These are phyloP conservation scores for Epichloe bromicola DNA, from an alignment of 2,329 filamentous ascomycete genomes.

Conservation along the genomic window DNA sequence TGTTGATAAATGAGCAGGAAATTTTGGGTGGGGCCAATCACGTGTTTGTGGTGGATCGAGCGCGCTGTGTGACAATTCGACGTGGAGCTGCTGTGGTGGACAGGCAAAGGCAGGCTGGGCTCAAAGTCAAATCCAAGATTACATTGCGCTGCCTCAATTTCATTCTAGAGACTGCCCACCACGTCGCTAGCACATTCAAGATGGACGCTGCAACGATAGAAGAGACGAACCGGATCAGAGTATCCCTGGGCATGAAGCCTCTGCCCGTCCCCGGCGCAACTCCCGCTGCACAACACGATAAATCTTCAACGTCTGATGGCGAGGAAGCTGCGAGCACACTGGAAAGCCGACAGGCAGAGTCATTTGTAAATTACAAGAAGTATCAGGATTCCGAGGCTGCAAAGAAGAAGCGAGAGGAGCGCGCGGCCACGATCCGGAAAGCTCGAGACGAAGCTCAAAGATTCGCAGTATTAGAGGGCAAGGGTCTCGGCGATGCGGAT, in stretches of 20 bases:
- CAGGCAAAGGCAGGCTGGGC: neutral
- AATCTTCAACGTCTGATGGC: constrained; percentile 40
- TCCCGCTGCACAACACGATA: constrained; percentile 17
- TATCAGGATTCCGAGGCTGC: constrained; percentile 57
- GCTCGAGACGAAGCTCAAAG: constrained; percentile 75
- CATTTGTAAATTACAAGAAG: constrained; percentile 60
- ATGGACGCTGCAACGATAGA: constrained; percentile 68
- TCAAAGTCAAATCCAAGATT: neutral
- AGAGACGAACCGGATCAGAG: constrained; percentile 85
- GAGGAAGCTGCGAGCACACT: constrained; percentile 71
- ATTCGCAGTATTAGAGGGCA: constrained; percentile 63
- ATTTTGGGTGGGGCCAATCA: constrained; percentile 5
- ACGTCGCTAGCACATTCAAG: neutral
- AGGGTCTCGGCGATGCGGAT: constrained; percentile 66
- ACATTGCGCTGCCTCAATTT: neutral
- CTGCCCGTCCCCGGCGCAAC: constrained; percentile 65
- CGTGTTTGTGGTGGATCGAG: neutral
- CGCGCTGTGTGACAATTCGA: neutral
- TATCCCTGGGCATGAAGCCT: constrained; percentile 80
- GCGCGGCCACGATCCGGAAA: constrained; percentile 72
- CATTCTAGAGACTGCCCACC: neutral
- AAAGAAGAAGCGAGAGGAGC: constrained; percentile 67
- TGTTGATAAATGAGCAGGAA: constrained; percentile 8
- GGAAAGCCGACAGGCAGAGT: constrained; percentile 62
- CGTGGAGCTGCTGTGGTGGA: neutral